phyloP scores from a whole-genome alignment of 768 basidiomycete genomes.

The Serendipita sp. region DNA sequence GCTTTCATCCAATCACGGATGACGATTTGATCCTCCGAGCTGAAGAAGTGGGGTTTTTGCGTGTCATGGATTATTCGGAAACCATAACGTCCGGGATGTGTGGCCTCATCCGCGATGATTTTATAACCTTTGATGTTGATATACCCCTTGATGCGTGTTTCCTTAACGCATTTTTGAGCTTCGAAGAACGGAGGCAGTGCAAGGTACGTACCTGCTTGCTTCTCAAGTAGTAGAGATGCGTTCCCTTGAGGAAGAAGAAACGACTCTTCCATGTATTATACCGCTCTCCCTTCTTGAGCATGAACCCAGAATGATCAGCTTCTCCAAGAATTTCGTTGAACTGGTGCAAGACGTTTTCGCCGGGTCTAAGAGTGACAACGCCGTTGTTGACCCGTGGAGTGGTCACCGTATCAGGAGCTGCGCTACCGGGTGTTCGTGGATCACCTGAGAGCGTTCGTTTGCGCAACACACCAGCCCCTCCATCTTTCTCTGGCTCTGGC shows the following conservation, averaged over 20 bases:
- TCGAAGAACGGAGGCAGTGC: neutral
- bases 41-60: constrained; percentile 81
- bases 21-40: constrained; percentile 67
- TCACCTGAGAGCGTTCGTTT: constrained; percentile 32
- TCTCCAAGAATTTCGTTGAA: constrained; percentile 41
- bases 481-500: constrained; percentile 5
- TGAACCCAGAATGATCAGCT: constrained; percentile 81
- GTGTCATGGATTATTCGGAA: constrained; percentile 85
- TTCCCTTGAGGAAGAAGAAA: constrained; percentile 85
- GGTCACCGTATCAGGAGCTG: neutral
- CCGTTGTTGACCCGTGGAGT: neutral
- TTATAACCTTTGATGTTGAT: constrained; percentile 84
- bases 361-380: constrained; percentile 20
- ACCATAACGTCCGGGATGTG: constrained; percentile 83
- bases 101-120: constrained; percentile 80
- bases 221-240: constrained; percentile 75
- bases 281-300: constrained; percentile 87
- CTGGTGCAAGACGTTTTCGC: constrained; percentile 67
- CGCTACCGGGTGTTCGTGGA: neutral
- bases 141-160: constrained; percentile 92
- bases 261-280: constrained; percentile 87
- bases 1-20: constrained; percentile 99
- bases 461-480: constrained; percentile 25
- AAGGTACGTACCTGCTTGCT: constrained; percentile 30
- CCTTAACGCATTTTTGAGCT: constrained; percentile 26